These are phyloP conservation scores for Saussurea involucrata DNA, from an alignment of 129 eudicot genomes.

Conservation along the genomic window DNA sequence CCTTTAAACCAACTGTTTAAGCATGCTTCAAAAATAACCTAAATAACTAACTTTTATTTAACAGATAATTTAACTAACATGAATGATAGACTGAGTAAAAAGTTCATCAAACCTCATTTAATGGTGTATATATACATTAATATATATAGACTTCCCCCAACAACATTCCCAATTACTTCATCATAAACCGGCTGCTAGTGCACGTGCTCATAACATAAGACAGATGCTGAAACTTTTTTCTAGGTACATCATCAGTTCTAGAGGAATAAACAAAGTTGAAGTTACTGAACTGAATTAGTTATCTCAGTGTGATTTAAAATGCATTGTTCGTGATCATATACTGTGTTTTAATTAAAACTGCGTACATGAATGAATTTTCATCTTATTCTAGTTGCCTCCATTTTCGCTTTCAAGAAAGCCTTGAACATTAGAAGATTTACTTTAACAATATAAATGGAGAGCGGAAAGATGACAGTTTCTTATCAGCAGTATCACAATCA, in stretches of 20 bases:
- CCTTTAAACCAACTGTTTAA: background rate
- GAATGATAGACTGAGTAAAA: background rate
- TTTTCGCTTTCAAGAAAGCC: background rate
- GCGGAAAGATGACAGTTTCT: background rate
- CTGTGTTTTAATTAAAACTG: background rate
- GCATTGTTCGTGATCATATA: background rate
- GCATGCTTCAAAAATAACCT: background rate
- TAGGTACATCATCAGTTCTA: background rate
- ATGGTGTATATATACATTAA: background rate
- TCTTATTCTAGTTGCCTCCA: background rate
- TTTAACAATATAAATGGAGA: background rate
- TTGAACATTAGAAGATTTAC: background rate
- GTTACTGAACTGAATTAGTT: background rate
- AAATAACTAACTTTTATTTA: background rate
- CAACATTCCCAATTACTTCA: background rate
- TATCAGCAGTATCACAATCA: slow-evolving; percentile 1
- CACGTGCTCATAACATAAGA: background rate
- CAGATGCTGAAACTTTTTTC: background rate
- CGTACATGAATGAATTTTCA: background rate
- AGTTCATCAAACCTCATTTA: background rate
- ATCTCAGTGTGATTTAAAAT: background rate
- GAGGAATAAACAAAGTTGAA: background rate
- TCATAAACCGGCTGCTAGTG: background rate
- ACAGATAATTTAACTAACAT: background rate
- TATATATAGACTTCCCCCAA: background rate